Evolutionary conservation across 768 basidiomycete genomes (phyloP), one percentile per base, ranked within the genome.

Genomic region (Paxillus involutus): DNA sequence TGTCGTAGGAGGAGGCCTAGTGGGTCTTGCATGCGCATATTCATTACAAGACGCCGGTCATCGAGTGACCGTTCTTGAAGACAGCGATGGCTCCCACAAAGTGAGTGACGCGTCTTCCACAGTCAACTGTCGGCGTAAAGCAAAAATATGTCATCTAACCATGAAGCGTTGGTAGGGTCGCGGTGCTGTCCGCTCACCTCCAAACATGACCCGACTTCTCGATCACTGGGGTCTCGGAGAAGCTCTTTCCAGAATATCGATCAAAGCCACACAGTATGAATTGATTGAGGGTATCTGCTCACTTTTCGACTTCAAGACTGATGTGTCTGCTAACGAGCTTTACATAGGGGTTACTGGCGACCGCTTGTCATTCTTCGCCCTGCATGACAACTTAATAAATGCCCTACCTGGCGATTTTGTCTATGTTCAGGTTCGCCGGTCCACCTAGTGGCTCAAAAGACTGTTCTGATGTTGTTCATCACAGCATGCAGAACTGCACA

Each of bases 151-250:
- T 2, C 16, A 21, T 39, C 35, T 21, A 37, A 35, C 2, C 49
- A 16, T 24, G 30, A 6, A 29, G 1, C 8, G 5, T 21, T 5
- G 8, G 3, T 39, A 77, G 73, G 67, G 62, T 35, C 64, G 63
- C 14, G 73, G 70, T 6, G 77, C 75, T 24, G 62, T 78, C 14
- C 74, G 76, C 12, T 72, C 78, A 0, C 78, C 80, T n/a, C 82
- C 84, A 1, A 81, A 83, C 56, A 77, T 85, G 77, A 81, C 81
- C 35, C 75, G 76, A 33, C 66, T 85, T 0, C 65, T 85, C 41
- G 63, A 72, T 30, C 71, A 79, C 43, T 86, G 84, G 83, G 82
- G 79, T 13, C 70, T 82, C 1, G 75, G 68, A 14, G 75, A 79
- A 33, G 59, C 64, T 10, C 61, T 86, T 39, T 64, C 71, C 6